Evolutionary conservation across 345 rosid genomes (phyloP).

Genomic region (Punica granatum): DNA sequence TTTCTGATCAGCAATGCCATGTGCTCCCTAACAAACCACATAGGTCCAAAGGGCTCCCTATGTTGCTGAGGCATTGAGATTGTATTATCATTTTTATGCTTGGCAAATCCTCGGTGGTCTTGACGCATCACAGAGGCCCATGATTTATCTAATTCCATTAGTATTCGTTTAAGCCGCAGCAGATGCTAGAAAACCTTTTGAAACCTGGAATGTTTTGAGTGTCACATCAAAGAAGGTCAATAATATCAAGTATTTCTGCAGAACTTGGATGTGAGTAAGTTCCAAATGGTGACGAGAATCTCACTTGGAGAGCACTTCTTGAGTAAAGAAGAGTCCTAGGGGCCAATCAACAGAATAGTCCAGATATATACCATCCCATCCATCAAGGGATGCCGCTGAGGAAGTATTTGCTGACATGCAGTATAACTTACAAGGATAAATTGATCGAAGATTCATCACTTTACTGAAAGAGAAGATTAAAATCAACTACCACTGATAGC

Average conservation of each 20-base stretch:
- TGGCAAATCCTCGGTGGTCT: slow-evolving; percentile 75
- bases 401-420: slow-evolving; percentile 25
- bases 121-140: slow-evolving; percentile 99
- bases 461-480: neutral
- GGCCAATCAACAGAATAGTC: slow-evolving; percentile 97
- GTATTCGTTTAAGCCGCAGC: slow-evolving; percentile 82
- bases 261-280: neutral
- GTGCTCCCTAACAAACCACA: slow-evolving; percentile 96
- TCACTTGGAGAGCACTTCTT: slow-evolving; percentile 94
- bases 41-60: slow-evolving; percentile 70
- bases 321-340: slow-evolving; percentile 84
- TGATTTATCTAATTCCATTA: slow-evolving; percentile 96
- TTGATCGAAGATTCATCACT: neutral
- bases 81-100: slow-evolving; percentile 44
- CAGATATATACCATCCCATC: slow-evolving; percentile 93
- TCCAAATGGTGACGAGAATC: neutral
- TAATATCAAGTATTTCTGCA: neutral
- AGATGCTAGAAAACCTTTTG: slow-evolving; percentile 78
- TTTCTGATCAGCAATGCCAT: slow-evolving; percentile 95
- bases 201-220: slow-evolving; percentile 45
- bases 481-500: neutral
- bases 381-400: slow-evolving; percentile 59
- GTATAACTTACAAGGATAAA: neutral
- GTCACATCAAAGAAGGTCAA: neutral
- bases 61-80: slow-evolving; percentile 62